phyloP scores from a whole-genome alignment of 1,139 yeast species.

The Pichiaceae sp. region DNA sequence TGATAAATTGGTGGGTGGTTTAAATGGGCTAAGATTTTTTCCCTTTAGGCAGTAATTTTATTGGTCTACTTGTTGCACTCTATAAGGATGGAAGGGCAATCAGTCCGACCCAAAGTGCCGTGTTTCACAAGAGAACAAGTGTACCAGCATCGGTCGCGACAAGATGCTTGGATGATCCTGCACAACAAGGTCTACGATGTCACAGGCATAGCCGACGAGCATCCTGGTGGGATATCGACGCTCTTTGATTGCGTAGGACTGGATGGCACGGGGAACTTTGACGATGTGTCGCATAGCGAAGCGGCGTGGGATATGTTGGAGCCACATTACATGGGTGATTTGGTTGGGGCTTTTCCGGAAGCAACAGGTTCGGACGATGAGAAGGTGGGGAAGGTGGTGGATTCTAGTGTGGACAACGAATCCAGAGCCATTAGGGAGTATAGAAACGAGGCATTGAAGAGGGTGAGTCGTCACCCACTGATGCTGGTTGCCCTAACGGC shows the following conservation, averaged over 20 bases:
- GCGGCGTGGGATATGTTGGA: slow-evolving; percentile 24
- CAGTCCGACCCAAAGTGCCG: too few relatives aligned
- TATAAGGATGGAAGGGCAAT: background rate
- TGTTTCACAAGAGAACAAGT: slow-evolving; percentile 28
- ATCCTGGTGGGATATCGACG: slow-evolving; percentile 70
- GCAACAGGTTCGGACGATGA: too few relatives aligned
- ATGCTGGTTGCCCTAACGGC: background rate
- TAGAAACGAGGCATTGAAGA: too few relatives aligned
- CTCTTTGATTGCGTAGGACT: slow-evolving; percentile 62
- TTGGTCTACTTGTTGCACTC: too few relatives aligned
- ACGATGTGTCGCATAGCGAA: slow-evolving; percentile 27
- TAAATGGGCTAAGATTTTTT: too few relatives aligned
- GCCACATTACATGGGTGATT: slow-evolving; percentile 20
- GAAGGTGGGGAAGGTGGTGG: too few relatives aligned
- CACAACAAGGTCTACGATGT: slow-evolving; percentile 57
- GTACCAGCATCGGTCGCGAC: slow-evolving; percentile 27
- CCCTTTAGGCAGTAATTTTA: too few relatives aligned
- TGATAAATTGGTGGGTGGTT: background rate
- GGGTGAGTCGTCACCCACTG: too few relatives aligned
- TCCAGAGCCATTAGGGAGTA: too few relatives aligned
- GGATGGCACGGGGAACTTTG: slow-evolving; percentile 46
- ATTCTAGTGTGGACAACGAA: too few relatives aligned
- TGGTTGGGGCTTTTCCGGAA: too few relatives aligned
- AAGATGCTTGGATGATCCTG: slow-evolving; percentile 60
- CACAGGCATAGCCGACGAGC: slow-evolving; percentile 38